A percentile compares a stretch with the other conserved stretches of the same genome.
These are phyloP conservation scores for Ocimum tenuiflorum DNA, from an alignment of 257 asterid species.

Conservation along the genomic window DNA sequence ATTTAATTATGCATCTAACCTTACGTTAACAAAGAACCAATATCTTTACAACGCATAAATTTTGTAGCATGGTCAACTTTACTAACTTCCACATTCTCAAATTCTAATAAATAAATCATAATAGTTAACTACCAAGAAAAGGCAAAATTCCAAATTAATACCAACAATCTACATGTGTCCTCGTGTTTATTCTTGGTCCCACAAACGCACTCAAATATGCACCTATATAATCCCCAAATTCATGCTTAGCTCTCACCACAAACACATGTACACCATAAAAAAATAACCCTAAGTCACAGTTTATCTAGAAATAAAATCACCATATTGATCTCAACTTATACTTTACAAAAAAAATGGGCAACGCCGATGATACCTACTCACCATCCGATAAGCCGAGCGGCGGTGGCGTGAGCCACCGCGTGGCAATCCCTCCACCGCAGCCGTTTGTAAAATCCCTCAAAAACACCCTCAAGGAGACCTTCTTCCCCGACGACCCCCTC, in stretches of 20 bases:
- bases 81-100: too few species aligned
- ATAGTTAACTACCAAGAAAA: background rate
- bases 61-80: too few species aligned
- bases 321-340: background rate
- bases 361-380: constrained; percentile 33
- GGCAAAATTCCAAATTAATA: constrained; percentile 15
- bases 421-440: constrained; percentile 52
- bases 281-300: background rate
- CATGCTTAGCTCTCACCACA: background rate
- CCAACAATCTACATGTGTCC: constrained; percentile 21
- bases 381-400: background rate
- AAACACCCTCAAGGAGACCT: constrained; percentile 57
- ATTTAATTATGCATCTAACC: too few species aligned
- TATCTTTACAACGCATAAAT: too few species aligned
- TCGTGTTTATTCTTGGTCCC: constrained; percentile 1
- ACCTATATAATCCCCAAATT: constrained; percentile 16
- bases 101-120: too few species aligned
- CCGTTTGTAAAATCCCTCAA: constrained; percentile 51
- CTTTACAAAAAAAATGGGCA: constrained; percentile 33
- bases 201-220: constrained; percentile 9
- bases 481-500: constrained; percentile 76
- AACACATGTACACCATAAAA: background rate
- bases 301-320: background rate
- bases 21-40: too few species aligned
- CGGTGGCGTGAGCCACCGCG: constrained; percentile 23